Base-by-base conservation (phyloP, 2,329 filamentous ascomycete genomes). In the Exophiala sideris region DNA sequence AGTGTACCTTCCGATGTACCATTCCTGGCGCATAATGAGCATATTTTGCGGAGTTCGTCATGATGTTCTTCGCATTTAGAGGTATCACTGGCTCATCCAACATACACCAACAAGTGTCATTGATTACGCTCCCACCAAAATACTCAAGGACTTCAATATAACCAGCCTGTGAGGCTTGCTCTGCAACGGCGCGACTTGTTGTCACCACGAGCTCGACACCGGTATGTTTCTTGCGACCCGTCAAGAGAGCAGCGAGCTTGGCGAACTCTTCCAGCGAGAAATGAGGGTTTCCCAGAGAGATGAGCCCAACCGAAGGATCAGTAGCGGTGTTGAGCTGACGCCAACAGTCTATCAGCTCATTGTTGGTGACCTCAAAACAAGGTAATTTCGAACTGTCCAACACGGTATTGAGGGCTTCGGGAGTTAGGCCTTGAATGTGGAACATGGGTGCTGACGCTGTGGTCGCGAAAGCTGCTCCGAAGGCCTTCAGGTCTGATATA, bases 81-180 rank as follows among this genome's bases (percentile, higher is more conserved):
- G 65, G 66, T 7, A 77, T 70, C 0, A 73, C 60, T 0, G 74
- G 73, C 41, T 76, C 71, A 1, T 53, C 50, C 12, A 77, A 69
- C 71, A 78, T 74, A 56, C 75, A 78, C 75, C 75, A 78, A 49
- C 75, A 78, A 0, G 73, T 76, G 55, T 78, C 74, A 0, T 70
- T 76, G 10, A 77, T 62, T 3, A 76, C 48, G 18, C 65, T 62
- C 1, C 64, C 72, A 0, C 75, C 74, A 47, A 76, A 76, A 0
- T 11, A 33, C 11, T 71, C 62, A 1, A 78, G 36, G 5, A 47
- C 47, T 0, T 60, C 52, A 2, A 72, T 48, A 5, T 67, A 54
- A 0, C 71, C 71, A 0, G 64, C 66, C 9, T 67, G 61, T 2
- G 38, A 33, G 7, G 68, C 68, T 36, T 50, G 46, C 5, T 48